These are phyloP conservation scores for Bryoglossum gracile DNA, from an alignment of 495 filamentous ascomycete species.

Conservation along the genomic window DNA sequence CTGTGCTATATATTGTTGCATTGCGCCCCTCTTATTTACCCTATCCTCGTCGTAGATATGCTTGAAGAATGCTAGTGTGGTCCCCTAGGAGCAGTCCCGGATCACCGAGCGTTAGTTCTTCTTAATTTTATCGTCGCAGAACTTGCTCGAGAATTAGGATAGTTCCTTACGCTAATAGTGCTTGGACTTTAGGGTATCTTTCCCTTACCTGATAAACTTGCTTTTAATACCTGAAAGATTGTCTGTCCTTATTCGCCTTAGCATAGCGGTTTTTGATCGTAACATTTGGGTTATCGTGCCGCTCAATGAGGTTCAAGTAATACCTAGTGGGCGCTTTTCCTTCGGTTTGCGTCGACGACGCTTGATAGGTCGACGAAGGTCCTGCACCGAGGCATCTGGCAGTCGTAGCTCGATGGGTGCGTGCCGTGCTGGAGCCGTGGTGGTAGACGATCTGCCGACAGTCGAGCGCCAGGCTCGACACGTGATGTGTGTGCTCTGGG, in stretches of 20 bases:
- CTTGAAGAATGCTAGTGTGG: slow-evolving; percentile 19
- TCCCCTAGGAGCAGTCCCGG: slow-evolving; percentile 9
- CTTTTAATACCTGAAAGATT: slow-evolving; percentile 17
- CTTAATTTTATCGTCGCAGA: slow-evolving; percentile 6
- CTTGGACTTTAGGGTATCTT: not conserved
- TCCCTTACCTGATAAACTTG: slow-evolving; percentile 11
- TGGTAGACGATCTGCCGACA: too few species aligned
- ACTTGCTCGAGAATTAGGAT: slow-evolving; percentile 7
- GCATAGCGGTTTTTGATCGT: slow-evolving; percentile 19
- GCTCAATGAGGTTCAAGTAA: slow-evolving; percentile 10
- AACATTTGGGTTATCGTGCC: slow-evolving; percentile 2
- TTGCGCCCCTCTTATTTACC: slow-evolving; percentile 21
- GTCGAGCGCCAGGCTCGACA: too few species aligned
- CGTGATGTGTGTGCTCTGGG: too few species aligned
- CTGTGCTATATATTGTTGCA: slow-evolving; percentile 25
- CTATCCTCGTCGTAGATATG: slow-evolving; percentile 20
- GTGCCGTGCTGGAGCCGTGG: slow-evolving; percentile 3
- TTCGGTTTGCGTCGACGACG: slow-evolving; percentile 14
- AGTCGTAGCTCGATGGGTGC: not conserved
- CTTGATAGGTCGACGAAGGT: slow-evolving; percentile 10
- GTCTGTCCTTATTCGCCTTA: slow-evolving; percentile 20
- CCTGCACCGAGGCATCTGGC: not conserved
- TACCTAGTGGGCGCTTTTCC: slow-evolving; percentile 14
- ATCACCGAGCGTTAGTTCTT: slow-evolving; percentile 11
- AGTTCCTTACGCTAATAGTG: not conserved